Evolutionary conservation across 495 filamentous ascomycete species (phyloP), one percentile per base, ranked within the genome.

Genomic region (Delitschia confertaspora): DNA sequence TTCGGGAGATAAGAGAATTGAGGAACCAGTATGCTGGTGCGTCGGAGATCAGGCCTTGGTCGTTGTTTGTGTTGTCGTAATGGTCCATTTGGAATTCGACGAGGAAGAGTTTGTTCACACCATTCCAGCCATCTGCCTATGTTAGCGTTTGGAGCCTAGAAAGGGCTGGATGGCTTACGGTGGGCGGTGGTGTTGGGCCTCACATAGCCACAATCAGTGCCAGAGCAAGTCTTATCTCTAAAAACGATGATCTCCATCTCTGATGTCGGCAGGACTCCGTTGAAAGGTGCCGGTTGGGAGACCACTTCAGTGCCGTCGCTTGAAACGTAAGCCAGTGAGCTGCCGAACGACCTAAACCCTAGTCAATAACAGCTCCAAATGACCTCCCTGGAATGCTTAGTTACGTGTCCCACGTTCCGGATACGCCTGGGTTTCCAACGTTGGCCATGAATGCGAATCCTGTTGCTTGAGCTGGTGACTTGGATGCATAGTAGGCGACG

Each of bases 71-170:
- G 25, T 46, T 65, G 40, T 62, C 60, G 47, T 60, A 64, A 47
- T 74, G 62, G 20, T 83, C 82, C 80, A 85, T 85, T 11, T 60
- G 55, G 60, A 83, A 85, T 37, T 85, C 76, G 22, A 79, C 61
- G 20, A 83, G 60, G 64, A 85, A 83, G 26, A 78, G 60, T 59
- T 82, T 84, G 25, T 68, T 56, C 4, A 71, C 58, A 17, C 78
- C 78, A 18, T 45, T 65, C 49, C 82, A 85, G 32, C 83, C 83
- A 56, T 82, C 78, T 83, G 38, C 37, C 19, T 9, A 37, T 19
- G 22, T 44, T 47, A 38, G 48, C 38, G 31, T 55, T 25, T 38
- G 16, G 27, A 47, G 14, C 2, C 13, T n/a, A 9, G 14, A 33
- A 19, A 3, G 23, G 13, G 3, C n/a, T 10, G 11, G 20, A 23